Evolutionary conservation across 2,329 filamentous ascomycete species (phyloP), one percentile per base, ranked within the genome.

Genomic region (Chrysoporthe cubensis): DNA sequence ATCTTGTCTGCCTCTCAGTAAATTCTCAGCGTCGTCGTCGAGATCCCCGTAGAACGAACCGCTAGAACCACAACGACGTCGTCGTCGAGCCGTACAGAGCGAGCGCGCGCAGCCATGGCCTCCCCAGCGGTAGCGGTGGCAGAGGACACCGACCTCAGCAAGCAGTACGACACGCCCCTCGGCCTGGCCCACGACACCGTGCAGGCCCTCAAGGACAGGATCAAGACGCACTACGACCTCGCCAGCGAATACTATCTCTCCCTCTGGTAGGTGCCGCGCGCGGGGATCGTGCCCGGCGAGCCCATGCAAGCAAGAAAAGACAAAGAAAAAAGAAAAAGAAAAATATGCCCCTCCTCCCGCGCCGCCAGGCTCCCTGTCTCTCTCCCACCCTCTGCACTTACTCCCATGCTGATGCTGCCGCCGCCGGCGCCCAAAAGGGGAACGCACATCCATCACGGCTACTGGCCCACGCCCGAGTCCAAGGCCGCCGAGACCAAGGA

Each of bases 381-480:
- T 46, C 50, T 4, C 9, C 26, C 4, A 34, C 14, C 21, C 40
- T 11, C 21, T 26, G n/a, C 21, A 2, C 32, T 32, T 3, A 0
- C 34, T 13, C 32, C 26, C 16, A 26, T 37, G 34, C 60, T 40
- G 44, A 50, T 37, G 18, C 59, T 34, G 42, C 6, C 11, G 26
- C n/a, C 50, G 42, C 32, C 6, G 32, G 9, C 13, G 26, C 18
- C 9, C 37, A 26, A 18, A 57, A 88, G 85, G 86, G 87, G 87
- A 65, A 86, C 88, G 73, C 87, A 89, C 72, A 88, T 89, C 73
- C 87, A 89, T 73, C 87, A 89, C 71, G 87, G 87, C 65, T 88
- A 88, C 74, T 89, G 87, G 80, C 80, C 83, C 34, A 80, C 81
- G 2, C 73, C 74, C 61, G 79, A 79, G 66, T 80, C 79, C 66